phyloP scores from a whole-genome alignment of 139 green algal species.

The Coelastrella sp. region DNA sequence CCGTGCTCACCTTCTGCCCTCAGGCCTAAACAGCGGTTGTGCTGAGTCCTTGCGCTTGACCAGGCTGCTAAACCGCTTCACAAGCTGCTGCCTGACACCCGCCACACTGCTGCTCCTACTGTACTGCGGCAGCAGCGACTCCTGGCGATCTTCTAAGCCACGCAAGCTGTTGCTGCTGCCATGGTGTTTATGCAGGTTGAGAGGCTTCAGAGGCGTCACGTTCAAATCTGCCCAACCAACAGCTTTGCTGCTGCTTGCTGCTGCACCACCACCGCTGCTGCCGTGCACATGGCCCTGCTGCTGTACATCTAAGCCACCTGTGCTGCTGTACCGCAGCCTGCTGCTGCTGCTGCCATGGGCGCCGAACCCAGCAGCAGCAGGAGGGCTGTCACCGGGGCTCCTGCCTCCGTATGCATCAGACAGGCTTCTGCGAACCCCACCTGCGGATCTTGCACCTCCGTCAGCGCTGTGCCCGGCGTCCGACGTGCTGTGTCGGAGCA shows the following conservation, averaged over 20 bases:
- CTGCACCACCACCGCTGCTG: background rate
- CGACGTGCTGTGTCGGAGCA: background rate
- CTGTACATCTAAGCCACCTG: background rate
- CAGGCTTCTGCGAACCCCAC: background rate
- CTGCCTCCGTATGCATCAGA: background rate
- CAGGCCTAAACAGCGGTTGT: slow-evolving; percentile 31
- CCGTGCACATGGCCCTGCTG: background rate
- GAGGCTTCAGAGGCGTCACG: background rate
- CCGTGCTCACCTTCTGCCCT: background rate
- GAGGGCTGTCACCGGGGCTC: no score
- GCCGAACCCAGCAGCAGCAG: no score
- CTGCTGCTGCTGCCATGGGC: background rate
- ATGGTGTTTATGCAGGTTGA: background rate
- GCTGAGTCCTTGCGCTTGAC: background rate
- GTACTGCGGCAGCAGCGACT: background rate
- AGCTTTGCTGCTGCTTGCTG: background rate
- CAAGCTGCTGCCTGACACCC: background rate
- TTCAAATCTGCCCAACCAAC: background rate
- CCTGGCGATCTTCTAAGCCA: background rate
- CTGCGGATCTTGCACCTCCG: no score
- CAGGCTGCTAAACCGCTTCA: background rate
- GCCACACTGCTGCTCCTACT: slow-evolving; percentile 34
- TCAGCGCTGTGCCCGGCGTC: background rate
- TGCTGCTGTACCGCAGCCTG: background rate
- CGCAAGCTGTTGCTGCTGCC: background rate